Evolutionary conservation across 768 basidiomycete species (phyloP).

Genomic region (Pisolithus marmoratus): DNA sequence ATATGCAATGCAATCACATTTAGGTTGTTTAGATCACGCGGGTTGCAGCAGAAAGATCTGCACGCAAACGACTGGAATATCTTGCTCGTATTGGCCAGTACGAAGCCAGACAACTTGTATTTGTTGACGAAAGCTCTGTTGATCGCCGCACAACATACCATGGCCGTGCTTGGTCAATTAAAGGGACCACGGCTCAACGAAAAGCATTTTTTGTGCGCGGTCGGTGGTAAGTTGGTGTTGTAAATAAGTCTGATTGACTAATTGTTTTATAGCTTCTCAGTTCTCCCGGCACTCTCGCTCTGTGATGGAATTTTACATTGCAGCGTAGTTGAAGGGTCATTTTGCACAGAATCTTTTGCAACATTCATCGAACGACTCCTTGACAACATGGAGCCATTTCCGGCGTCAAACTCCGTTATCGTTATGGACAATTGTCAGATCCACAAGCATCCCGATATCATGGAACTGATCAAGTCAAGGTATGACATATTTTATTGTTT

Average conservation of each 20-base stretch:
- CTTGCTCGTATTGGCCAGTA: neutral
- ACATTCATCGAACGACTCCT: conserved; percentile 31
- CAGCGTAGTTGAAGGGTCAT: conserved; percentile 9
- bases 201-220: conserved; percentile 16
- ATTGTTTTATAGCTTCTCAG: neutral
- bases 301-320: neutral
- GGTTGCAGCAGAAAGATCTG: neutral
- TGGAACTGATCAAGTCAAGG: conserved; percentile 26
- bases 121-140: no score
- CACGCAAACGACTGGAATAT: neutral
- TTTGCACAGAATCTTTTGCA: conserved; percentile 20
- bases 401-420: conserved; percentile 29
- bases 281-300: neutral
- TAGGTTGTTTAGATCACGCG: conserved; percentile 1
- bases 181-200: conserved; percentile 10
- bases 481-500: conserved; percentile 7
- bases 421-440: conserved; percentile 36
- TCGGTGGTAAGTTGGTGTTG: neutral
- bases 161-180: conserved; percentile 16
- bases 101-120: no score
- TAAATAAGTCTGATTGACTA: neutral
- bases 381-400: conserved; percentile 34
- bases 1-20: neutral
- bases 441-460: conserved; percentile 25
- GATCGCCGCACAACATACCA: conserved; percentile 17